These are phyloP conservation scores for Hylodesmum podocarpum DNA, from an alignment of 306 rosid genomes.

Conservation along the genomic window DNA sequence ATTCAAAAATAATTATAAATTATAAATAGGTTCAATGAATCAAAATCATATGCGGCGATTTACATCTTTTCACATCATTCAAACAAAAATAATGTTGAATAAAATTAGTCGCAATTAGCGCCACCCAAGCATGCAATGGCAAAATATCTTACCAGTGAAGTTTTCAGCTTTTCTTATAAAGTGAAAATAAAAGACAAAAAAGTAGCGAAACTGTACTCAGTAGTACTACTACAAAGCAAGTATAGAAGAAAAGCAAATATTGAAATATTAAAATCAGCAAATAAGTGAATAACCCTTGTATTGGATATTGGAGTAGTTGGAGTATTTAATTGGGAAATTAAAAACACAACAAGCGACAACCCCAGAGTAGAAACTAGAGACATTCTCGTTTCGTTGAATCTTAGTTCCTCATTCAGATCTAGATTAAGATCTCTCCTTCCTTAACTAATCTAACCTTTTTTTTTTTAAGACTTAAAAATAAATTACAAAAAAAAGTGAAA, in stretches of 20 bases:
- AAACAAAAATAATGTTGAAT: not conserved
- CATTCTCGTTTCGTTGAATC: conserved; percentile 26
- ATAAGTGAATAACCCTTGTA: not conserved
- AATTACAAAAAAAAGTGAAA: not conserved
- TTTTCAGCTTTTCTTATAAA: not conserved
- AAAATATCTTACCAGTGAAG: not conserved
- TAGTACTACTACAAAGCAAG: not conserved
- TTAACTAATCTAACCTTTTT: conserved; percentile 2
- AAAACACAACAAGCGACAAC: conserved; percentile 2
- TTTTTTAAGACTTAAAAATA: not conserved
- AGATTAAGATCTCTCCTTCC: conserved; percentile 1
- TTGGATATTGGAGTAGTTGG: not conserved
- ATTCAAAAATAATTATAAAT: not conserved
- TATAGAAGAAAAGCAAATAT: not conserved
- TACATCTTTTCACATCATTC: not conserved
- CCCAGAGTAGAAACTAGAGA: not conserved
- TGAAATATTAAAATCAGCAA: not conserved
- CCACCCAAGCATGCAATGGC: no score
- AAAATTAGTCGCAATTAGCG: not conserved
- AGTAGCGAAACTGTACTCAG: not conserved
- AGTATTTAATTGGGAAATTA: conserved; percentile 10
- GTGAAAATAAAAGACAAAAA: not conserved
- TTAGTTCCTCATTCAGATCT: not conserved
- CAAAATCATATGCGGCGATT: no score
- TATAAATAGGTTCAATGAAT: not conserved